Evolutionary conservation across 2,329 filamentous ascomycete genomes (phyloP).

Genomic region (Talaromyces sp.): DNA sequence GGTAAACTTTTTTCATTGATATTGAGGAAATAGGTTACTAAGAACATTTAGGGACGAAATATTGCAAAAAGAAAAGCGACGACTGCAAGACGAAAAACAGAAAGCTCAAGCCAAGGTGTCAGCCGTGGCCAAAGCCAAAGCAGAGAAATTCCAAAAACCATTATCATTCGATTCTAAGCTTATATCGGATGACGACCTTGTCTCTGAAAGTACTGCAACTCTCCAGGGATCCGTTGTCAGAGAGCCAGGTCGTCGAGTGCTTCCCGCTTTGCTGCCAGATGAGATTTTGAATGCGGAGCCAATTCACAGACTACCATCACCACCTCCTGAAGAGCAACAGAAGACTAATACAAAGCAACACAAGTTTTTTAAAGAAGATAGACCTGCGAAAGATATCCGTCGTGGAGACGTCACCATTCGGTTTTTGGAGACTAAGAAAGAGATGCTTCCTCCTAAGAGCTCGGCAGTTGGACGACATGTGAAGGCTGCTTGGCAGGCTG

Average conservation of each 20-base stretch:
- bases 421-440: slow-evolving; percentile 46
- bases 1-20: slow-evolving; percentile 29
- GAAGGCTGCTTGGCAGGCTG: slow-evolving; percentile 42
- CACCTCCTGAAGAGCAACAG: slow-evolving; percentile 36
- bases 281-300: slow-evolving; percentile 52
- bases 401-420: slow-evolving; percentile 51
- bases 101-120: slow-evolving; percentile 40
- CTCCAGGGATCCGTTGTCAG: slow-evolving; percentile 40
- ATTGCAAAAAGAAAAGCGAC: slow-evolving; percentile 41
- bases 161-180: slow-evolving; percentile 15
- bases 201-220: slow-evolving; percentile 44
- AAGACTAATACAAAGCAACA: slow-evolving; percentile 43
- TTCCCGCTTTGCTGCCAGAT: slow-evolving; percentile 53
- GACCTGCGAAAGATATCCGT: slow-evolving; percentile 51
- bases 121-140: slow-evolving; percentile 29
- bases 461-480: slow-evolving; percentile 41
- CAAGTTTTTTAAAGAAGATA: slow-evolving; percentile 52
- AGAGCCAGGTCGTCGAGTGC: slow-evolving; percentile 37
- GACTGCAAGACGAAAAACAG: slow-evolving; percentile 40
- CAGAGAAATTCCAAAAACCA: slow-evolving; percentile 26
- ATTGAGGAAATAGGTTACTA: not conserved
- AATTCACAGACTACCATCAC: slow-evolving; percentile 45
- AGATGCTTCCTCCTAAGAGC: slow-evolving; percentile 47
- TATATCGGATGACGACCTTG: slow-evolving; percentile 37
- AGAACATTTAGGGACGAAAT: slow-evolving; percentile 35